A percentile compares a stretch with the other conserved stretches of the same genome.
These are phyloP conservation scores for Fusarium brachygibbosum DNA, from an alignment of 2,329 filamentous ascomycete genomes.

Conservation along the genomic window DNA sequence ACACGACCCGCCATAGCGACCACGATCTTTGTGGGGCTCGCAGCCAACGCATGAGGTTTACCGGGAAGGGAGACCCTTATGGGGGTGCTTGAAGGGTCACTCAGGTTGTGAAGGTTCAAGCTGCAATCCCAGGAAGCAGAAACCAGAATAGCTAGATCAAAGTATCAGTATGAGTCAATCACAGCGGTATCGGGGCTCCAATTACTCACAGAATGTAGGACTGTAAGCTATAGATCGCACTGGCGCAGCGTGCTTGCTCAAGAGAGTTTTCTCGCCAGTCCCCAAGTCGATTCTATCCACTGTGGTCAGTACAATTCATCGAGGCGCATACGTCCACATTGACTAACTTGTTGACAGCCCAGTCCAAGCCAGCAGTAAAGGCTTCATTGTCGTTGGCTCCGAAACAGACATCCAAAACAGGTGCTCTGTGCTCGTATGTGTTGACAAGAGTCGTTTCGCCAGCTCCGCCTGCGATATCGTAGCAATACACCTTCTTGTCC, in stretches of 20 bases:
- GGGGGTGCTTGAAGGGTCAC: slow-evolving; percentile 64
- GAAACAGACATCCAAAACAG: slow-evolving; percentile 93
- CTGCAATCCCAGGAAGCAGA: slow-evolving; percentile 96
- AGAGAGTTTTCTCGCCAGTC: slow-evolving; percentile 77
- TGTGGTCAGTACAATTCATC: slow-evolving; percentile 28
- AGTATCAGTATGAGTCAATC: slow-evolving; percentile 31
- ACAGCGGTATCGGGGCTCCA: not conserved
- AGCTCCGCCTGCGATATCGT: slow-evolving; percentile 75
- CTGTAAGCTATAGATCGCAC: slow-evolving; percentile 90
- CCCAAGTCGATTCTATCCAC: slow-evolving; percentile 72
- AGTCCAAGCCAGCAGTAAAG: slow-evolving; percentile 89
- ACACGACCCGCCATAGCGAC: slow-evolving; percentile 95
- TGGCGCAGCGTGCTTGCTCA: slow-evolving; percentile 83
- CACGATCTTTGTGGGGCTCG: slow-evolving; percentile 83
- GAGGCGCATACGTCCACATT: slow-evolving; percentile 7
- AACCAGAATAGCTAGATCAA: slow-evolving; percentile 74
- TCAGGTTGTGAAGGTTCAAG: slow-evolving; percentile 83
- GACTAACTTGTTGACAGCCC: slow-evolving; percentile 80
- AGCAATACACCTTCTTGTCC: slow-evolving; percentile 92
- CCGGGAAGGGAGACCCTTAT: slow-evolving; percentile 79
- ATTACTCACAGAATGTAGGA: slow-evolving; percentile 71
- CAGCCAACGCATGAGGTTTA: slow-evolving; percentile 90
- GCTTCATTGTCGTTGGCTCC: slow-evolving; percentile 85
- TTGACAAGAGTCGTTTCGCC: slow-evolving; percentile 71
- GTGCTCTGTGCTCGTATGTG: slow-evolving; percentile 84